These are phyloP conservation scores for Dactylellina cionopaga DNA, from an alignment of 2,329 filamentous ascomycete genomes.

Conservation along the genomic window DNA sequence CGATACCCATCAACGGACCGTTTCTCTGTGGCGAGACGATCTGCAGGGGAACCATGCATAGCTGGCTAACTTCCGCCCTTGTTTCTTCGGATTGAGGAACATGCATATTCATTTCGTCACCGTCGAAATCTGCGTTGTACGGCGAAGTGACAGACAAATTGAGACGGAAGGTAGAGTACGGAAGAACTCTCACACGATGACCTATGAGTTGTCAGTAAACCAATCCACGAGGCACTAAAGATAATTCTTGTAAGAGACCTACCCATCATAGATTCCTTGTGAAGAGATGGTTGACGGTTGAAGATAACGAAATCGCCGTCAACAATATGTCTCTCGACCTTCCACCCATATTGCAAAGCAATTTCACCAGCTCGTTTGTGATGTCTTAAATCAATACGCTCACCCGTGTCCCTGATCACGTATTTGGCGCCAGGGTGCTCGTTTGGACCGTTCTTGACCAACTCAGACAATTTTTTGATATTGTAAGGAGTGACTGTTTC, in stretches of 20 bases:
- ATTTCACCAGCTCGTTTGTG: conserved; percentile 88
- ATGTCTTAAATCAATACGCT: conserved; percentile 92
- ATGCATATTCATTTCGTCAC: conserved; percentile 99
- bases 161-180: conserved; percentile 96
- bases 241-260: background rate
- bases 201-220: conserved; percentile 21
- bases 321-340: conserved; percentile 95
- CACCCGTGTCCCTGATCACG: conserved; percentile 91
- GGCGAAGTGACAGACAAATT: conserved; percentile 97
- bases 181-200: conserved; percentile 96
- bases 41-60: conserved; percentile 97
- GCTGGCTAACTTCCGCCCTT: conserved; percentile 88
- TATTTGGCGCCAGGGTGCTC: conserved; percentile 97
- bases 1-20: conserved; percentile 98
- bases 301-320: conserved; percentile 99
- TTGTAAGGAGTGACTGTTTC: conserved; percentile 98
- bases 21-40: conserved; percentile 98
- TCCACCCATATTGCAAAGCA: conserved; percentile 93
- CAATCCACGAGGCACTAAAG: background rate
- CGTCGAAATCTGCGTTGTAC: conserved; percentile 99
- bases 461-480: conserved; percentile 86
- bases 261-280: conserved; percentile 99
- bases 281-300: conserved; percentile 97
- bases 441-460: conserved; percentile 93
- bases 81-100: conserved; percentile 98